A percentile compares a stretch with the other conserved stretches of the same genome.
Conservation (phyloP, 1,284 basidiomycete species). For the Microbotryum saponariae region DNA sequence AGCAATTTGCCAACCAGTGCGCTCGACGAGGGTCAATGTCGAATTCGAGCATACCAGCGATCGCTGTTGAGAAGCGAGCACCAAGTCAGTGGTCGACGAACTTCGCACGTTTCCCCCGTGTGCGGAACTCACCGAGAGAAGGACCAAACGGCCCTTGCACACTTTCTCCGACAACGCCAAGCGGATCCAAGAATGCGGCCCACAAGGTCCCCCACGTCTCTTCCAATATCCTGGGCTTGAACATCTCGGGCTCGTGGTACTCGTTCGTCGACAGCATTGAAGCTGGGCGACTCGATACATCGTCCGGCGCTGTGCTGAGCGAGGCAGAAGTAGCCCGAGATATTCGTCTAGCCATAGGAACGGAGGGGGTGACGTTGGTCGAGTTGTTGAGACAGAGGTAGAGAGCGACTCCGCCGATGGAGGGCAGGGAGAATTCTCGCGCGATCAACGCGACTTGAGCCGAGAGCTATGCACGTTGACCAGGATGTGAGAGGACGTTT, state of each 20-base stretch:
- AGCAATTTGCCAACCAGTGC: constrained; percentile 21
- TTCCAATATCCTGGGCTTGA: constrained; percentile 13
- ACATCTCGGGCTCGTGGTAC: not conserved
- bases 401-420: constrained; percentile 24
- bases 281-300: not conserved
- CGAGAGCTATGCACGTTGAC: constrained; percentile 15
- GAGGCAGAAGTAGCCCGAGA: not conserved
- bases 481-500: too few relatives aligned
- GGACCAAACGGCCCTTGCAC: not conserved
- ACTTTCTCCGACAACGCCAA: not conserved
- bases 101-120: not conserved
- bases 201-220: constrained; percentile 13
- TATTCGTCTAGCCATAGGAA: not conserved
- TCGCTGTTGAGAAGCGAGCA: constrained; percentile 12
- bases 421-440: constrained; percentile 28
- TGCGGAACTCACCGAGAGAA: constrained; percentile 7
- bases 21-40: constrained; percentile 29
- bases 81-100: not conserved
- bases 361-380: not conserved
- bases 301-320: too few relatives aligned
- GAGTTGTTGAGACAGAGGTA: constrained; percentile 17
- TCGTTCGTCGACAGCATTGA: not conserved
- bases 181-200: constrained; percentile 1
- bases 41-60: constrained; percentile 32
- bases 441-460: constrained; percentile 31